phyloP scores from a whole-genome alignment of 768 basidiomycete genomes.

The Rhizopogon vinicolor region DNA sequence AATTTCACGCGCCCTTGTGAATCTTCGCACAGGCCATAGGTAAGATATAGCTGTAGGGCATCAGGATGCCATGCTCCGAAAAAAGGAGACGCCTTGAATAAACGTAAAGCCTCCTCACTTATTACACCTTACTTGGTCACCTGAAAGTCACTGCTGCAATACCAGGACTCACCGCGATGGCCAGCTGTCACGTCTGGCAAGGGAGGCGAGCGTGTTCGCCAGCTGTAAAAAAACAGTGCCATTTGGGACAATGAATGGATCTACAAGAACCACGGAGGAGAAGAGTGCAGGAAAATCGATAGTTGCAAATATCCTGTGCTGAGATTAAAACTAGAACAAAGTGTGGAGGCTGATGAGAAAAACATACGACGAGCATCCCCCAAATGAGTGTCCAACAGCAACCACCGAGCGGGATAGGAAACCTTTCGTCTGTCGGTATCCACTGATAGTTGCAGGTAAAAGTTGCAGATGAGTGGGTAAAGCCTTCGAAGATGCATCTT shows the following conservation, averaged over 20 bases:
- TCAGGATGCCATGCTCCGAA: conserved; percentile 67
- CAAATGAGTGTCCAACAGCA: conserved; percentile 79
- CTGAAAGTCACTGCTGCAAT: neutral
- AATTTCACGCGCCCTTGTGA: conserved; percentile 40
- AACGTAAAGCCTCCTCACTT: conserved; percentile 55
- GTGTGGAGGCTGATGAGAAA: neutral
- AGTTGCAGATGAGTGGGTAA: conserved; percentile 54
- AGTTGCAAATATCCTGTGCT: conserved; percentile 55
- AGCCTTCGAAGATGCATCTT: conserved; percentile 18
- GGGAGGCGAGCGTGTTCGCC: conserved; percentile 34
- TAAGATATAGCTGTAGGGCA: conserved; percentile 56
- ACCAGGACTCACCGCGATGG: conserved; percentile 40
- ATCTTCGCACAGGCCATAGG: conserved; percentile 43
- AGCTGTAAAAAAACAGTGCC: neutral
- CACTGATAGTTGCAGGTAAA: conserved; percentile 36
- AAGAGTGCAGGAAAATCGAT: conserved; percentile 62
- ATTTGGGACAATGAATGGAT: conserved; percentile 59
- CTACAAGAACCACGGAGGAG: conserved; percentile 65
- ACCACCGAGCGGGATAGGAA: conserved; percentile 51
- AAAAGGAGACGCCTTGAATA: conserved; percentile 54
- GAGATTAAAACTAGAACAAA: neutral
- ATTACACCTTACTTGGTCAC: neutral
- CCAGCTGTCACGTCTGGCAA: conserved; percentile 63
- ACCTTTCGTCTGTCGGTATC: conserved; percentile 40
- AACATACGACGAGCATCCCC: conserved; percentile 71